Conservation (phyloP, 768 basidiomycete genomes). For the Pilatotrama ljubarskyi region DNA sequence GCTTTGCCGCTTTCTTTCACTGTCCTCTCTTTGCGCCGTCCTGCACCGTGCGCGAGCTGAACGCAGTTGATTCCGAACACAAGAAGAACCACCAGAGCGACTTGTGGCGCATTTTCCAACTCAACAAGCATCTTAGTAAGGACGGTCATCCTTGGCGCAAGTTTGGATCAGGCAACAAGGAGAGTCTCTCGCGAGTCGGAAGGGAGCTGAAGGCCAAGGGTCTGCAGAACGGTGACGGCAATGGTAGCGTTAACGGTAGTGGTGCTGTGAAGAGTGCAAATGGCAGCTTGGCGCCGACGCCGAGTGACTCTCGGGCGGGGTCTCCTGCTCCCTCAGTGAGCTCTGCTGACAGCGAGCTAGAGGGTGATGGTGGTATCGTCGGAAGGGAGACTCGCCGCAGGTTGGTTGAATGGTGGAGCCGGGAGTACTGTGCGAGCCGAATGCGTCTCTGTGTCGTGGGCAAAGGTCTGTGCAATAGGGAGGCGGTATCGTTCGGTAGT, state of each 20-base stretch:
- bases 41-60: slow-evolving; percentile 86
- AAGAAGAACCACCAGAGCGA: slow-evolving; percentile 94
- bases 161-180: slow-evolving; percentile 86
- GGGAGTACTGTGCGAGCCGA: slow-evolving; percentile 78
- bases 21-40: slow-evolving; percentile 87
- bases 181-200: slow-evolving; percentile 67
- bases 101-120: slow-evolving; percentile 91
- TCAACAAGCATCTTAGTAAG: slow-evolving; percentile 84
- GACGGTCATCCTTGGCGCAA: slow-evolving; percentile 85
- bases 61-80: slow-evolving; percentile 96
- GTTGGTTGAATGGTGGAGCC: slow-evolving; percentile 81
- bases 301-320: slow-evolving; percentile 52
- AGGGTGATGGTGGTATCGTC: slow-evolving; percentile 74
- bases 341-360: slow-evolving; percentile 55
- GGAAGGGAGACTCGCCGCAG: slow-evolving; percentile 80
- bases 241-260: slow-evolving; percentile 4
- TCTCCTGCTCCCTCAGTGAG: slow-evolving; percentile 61
- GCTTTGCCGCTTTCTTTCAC: slow-evolving; percentile 87
- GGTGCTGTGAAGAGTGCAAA: slow-evolving; percentile 33
- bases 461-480: slow-evolving; percentile 49
- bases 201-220: slow-evolving; percentile 54
- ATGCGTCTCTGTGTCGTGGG: slow-evolving; percentile 83
- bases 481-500: not conserved
- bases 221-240: slow-evolving; percentile 29
- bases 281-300: slow-evolving; percentile 31